These are phyloP conservation scores for Cystobasidiaceae sp. DNA, from an alignment of 1,284 basidiomycete genomes.

Conservation along the genomic window DNA sequence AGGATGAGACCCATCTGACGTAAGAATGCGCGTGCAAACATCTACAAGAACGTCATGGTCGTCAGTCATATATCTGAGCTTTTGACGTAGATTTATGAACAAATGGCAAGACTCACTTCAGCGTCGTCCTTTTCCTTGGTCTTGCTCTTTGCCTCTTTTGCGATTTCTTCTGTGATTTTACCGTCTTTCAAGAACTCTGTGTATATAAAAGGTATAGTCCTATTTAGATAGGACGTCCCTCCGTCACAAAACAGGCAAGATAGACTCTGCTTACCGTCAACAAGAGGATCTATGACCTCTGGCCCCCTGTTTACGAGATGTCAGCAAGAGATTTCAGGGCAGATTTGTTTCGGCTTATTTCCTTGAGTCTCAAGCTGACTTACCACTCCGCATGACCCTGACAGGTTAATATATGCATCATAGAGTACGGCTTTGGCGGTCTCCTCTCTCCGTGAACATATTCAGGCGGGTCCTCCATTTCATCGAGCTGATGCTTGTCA, in stretches of 20 bases:
- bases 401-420: constrained; percentile 38
- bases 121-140: constrained; percentile 26
- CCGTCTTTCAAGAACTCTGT: constrained; percentile 37
- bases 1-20: too few relatives aligned
- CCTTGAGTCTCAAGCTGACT: background rate
- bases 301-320: background rate
- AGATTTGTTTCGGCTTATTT: too few relatives aligned
- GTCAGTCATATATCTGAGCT: too few relatives aligned
- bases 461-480: constrained; percentile 31
- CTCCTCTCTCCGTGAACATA: constrained; percentile 37
- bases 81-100: background rate
- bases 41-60: too few relatives aligned
- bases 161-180: constrained; percentile 35
- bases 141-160: constrained; percentile 34
- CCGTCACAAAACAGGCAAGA: too few relatives aligned
- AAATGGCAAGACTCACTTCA: background rate
- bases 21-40: too few relatives aligned
- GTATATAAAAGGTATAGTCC: constrained; percentile 18
- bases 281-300: constrained; percentile 23
- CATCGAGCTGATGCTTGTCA: constrained; percentile 15
- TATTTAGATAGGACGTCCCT: background rate
- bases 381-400: constrained; percentile 42
- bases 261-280: constrained; percentile 15
- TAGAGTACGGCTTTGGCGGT: constrained; percentile 36
- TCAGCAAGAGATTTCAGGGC: too few relatives aligned